A percentile compares a stretch with the other conserved stretches of the same genome.
Evolutionary conservation across 306 rosid species (phyloP).

Genomic region (Trifolium repens): DNA sequence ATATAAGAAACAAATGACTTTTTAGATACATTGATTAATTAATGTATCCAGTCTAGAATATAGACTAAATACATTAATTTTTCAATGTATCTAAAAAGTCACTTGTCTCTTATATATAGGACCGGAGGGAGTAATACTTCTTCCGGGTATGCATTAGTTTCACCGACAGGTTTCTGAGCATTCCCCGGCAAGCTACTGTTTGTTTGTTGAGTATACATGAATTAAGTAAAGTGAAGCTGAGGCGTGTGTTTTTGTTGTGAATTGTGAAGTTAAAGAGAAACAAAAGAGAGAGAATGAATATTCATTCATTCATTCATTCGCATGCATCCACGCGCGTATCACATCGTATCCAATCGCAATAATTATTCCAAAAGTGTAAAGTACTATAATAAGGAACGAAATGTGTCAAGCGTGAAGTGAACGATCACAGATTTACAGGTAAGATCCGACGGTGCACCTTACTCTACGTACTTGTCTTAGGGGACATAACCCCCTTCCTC

Average conservation of each 20-base stretch:
- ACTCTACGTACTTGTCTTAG: slow-evolving; percentile 39
- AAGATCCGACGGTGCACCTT: slow-evolving; percentile 26
- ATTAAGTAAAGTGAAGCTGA: background rate
- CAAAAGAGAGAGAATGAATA: slow-evolving; percentile 15
- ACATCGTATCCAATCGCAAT: slow-evolving; percentile 48
- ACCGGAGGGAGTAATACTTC: no score
- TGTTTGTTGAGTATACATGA: no score
- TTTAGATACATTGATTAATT: no score
- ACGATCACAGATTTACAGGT: background rate
- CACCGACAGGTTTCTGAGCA: background rate
- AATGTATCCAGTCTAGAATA: no score
- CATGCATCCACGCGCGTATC: slow-evolving; percentile 62
- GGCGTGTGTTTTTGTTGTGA: background rate
- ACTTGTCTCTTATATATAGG: no score
- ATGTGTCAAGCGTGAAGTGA: slow-evolving; percentile 13
- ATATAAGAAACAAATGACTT: no score
- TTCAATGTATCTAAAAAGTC: no score
- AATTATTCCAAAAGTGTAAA: slow-evolving; percentile 49
- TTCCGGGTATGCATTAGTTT: background rate
- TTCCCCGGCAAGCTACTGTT: background rate
- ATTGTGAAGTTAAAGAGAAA: slow-evolving; percentile 31
- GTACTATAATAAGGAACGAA: background rate
- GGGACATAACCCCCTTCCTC: slow-evolving; percentile 41
- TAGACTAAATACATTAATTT: no score
- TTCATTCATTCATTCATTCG: background rate